Base-by-base conservation (phyloP, 225 moss, liverwort and hornwort species). In the Physcomitrellopsis africana region DNA sequence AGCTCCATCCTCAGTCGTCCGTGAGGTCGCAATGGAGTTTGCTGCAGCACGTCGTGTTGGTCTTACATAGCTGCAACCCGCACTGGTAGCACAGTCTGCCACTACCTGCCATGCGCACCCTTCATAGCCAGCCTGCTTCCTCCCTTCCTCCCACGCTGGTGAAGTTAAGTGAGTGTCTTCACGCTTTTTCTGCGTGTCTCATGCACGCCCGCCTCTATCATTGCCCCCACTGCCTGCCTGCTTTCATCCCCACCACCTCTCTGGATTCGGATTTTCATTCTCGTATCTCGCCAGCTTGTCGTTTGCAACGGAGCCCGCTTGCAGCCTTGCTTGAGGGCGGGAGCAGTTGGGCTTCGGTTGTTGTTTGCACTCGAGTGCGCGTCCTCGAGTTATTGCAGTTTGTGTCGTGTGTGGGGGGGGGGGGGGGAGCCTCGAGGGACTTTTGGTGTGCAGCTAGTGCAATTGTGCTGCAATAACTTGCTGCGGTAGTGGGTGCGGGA, bases 131-230 rank as follows among this genome's bases (percentile, higher is more conserved):
- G 32, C 32, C 32, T 37, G 7, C 32, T 37, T 37, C 32, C 32
- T 37, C 2, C 32, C 32, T 37, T 37, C 32, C 32, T 4, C 32
- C 32, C 32, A 2, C 32, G 32, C 32, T 37, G 32, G 32, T 37
- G 22, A 49, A 60, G 60, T 51, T 59, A 45, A 76, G 76, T 51
- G 48, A 9, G 14, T 72, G 60, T 49, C 15, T 43, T 73, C 77
- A 48, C 73, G 7, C 62, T 77, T 77, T 49, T 66, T 69, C 57
- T 79, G 74, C 60, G 75, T 79, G 61, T 61, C 67, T 43, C 63
- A 51, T 79, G 79, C 83, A 76, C 79, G 79, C 83, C 3, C 66
- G 53, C 66, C 42, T 56, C 3, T 66, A 75, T 70, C 62, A 77
- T 72, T 53, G 73, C 29, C 51, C 24, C 59, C 44, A 11, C 43